Base-by-base conservation (phyloP, 2,329 filamentous ascomycete genomes). In the Aspergillus aculeatus region DNA sequence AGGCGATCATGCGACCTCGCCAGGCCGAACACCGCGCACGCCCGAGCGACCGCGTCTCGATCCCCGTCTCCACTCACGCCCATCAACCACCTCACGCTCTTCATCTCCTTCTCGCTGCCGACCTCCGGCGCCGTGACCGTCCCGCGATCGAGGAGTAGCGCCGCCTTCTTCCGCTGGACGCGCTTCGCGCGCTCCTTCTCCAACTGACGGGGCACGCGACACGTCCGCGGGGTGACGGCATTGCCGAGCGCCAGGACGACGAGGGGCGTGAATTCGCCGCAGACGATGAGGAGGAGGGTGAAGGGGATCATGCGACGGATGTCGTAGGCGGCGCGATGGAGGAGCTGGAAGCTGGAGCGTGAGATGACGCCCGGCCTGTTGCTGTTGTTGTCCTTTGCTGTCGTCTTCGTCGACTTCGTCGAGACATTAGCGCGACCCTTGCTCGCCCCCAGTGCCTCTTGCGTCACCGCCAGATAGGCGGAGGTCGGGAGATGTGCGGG, bases 201-300 rank as follows among this genome's bases (percentile, higher is more conserved):
- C 6, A 91, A 79, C 77, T 97, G 94, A 44, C 78, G 80, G 0
- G 94, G 94, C 60, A 97, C 89, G 11, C 92, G 85, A 74, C 94
- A 97, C 0, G 91, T 89, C 67, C 86, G 86, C 0, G 94, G 94
- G 26, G 96, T 89, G 23, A 92, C 80, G 41, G 79, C 79, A 21
- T 87, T 86, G 0, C 84, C 84, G 26, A 96, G 78, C 32, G 86
- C 84, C 6, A 92, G 79, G 1, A 96, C 89, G 5, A 96, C 77
- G 5, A 98, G 71, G 0, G 93, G 92, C 1, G 93, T 91, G 77
- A 96, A 89, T 76, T 98, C 94, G 26, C 92, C 94, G 72, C 90
- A 91, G 16, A 96, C 63, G 1, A 94, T 69, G 6, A 96, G 81
- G 53, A 97, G 78, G 3, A 96, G 62, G 0, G 81, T 87, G 72